These are phyloP conservation scores for Alectoria sarmentosa DNA, from an alignment of 495 filamentous ascomycete species.

Conservation along the genomic window DNA sequence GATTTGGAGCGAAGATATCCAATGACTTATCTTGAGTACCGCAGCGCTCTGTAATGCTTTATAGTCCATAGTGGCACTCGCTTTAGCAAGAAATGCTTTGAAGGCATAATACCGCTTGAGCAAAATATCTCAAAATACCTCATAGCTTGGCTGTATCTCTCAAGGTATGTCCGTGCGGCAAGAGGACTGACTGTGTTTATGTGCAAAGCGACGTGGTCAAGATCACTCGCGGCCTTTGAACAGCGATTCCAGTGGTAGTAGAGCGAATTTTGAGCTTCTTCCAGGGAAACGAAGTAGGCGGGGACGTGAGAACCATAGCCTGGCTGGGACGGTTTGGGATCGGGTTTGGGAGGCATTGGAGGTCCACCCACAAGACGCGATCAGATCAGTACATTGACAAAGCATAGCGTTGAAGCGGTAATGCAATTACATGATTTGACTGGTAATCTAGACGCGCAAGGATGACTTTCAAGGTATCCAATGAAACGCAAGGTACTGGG, in stretches of 20 bases:
- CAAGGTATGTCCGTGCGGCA: background rate
- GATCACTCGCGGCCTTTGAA: background rate
- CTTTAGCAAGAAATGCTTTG: background rate
- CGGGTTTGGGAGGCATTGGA: background rate
- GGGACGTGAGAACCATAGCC: constrained; percentile 1
- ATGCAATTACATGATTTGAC: background rate
- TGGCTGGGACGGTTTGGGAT: background rate
- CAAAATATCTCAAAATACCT: background rate
- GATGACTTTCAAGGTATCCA: background rate
- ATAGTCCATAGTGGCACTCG: background rate
- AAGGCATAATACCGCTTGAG: background rate
- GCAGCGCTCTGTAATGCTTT: background rate
- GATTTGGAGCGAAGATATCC: background rate
- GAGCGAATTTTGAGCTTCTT: constrained; percentile 15
- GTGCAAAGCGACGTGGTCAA: background rate
- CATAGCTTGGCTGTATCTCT: background rate
- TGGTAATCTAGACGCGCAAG: background rate
- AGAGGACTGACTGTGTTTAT: background rate
- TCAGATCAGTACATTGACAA: background rate
- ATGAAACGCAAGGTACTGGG: background rate
- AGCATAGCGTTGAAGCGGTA: background rate
- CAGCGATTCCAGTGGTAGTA: constrained; percentile 15
- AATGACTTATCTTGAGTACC: background rate
- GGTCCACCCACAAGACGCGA: background rate
- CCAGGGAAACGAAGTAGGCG: constrained; percentile 9